Evolutionary conservation across 345 rosid genomes (phyloP), one percentile per base, ranked within the genome.

Genomic region (Pistacia atlantica): DNA sequence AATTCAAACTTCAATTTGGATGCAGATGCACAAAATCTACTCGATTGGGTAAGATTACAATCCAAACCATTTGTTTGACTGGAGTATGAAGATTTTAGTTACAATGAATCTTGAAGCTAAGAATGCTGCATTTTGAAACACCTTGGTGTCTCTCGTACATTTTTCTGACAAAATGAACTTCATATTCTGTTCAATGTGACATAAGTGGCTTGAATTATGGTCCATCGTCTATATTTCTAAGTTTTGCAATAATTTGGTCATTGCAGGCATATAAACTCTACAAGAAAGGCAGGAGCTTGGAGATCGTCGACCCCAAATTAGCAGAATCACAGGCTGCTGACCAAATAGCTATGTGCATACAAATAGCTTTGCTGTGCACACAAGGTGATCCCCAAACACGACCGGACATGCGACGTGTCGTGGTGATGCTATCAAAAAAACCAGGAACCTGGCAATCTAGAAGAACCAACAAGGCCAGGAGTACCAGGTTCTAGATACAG

Each of bases 11-110:
- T 92, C 79, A 81, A 73, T 77, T 57, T 85, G 72, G 78, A 85
- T 14, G 55, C 20, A 1, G 90, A 92, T 46, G 91, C 87, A 14
- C 87, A 73, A 46, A 92, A 86, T 83, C 88, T 97, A 70, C 92
- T 94, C 52, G 99, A 97, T 67, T 97, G 99, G 97, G 99, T 96
- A 83, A 87, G 87, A 73, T 78, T 71, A 52, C 35, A 8, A 61
- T 67, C 42, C 9, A 16, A 60, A 73, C 22, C 62, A 25, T 65
- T 76, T 11, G 3, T 67, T 45, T 8, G 5, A 13, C 12, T 8
- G 31, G 18, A 8, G 4, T 8, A 12, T 10, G 62, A 11, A 62
- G 52, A 52, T 5, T 2, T 72, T 16, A 46, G 10, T 60, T 13
- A 16, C 5, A 3, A 17, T 5, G 16, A 28, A 16, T 42, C 8